Evolutionary conservation across 192 early-diverging fungal genomes (phyloP), one percentile per base, ranked within the genome.

Genomic region (Coemansia sp.): DNA sequence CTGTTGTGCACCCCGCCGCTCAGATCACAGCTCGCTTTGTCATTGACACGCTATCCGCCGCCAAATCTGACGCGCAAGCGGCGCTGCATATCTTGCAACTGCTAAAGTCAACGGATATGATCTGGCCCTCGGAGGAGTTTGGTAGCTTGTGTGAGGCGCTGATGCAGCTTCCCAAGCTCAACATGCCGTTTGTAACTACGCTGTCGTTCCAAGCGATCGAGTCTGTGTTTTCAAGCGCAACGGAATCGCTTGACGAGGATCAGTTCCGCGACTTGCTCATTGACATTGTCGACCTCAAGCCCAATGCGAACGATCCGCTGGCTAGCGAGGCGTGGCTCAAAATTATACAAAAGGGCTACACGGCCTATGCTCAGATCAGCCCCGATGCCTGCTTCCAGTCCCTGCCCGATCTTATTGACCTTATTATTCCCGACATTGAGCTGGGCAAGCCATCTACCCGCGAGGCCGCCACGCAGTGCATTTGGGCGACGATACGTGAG

Each of bases 291-390:
- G 92, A 92, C 46, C 87, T 98, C 27, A 92, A 91, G 71, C 96
- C 96, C 54, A 92, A 91, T 76, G 85, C 87, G 46, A 92, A 91
- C 75, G 96, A 98, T 73, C 87, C 89, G n/a, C 84, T 87, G 57
- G 78, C 94, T 60, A 88, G 90, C 71, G 93, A 95, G 51, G 74
- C 92, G 16, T 97, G 95, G 95, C 85, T 97, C 54, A 87, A 89
- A 59, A 89, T 97, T 51, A 87, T 97, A 13, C 84, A 87, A 36
- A 89, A 89, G 67, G 90, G 90, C 1, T 96, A 93, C 74, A 69
- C 82, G 15, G 80, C 89, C n/a, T 90, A 90, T 67, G 88, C 94
- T 24, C 85, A 80, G 67, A 85, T 86, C 43, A 84, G 87, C 60
- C 51, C 88, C 13, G 76, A 73, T 10, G 64, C 64, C 22, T 88